Conservation (phyloP, 2,329 filamentous ascomycete species). For the Phialemoniopsis sp. region DNA sequence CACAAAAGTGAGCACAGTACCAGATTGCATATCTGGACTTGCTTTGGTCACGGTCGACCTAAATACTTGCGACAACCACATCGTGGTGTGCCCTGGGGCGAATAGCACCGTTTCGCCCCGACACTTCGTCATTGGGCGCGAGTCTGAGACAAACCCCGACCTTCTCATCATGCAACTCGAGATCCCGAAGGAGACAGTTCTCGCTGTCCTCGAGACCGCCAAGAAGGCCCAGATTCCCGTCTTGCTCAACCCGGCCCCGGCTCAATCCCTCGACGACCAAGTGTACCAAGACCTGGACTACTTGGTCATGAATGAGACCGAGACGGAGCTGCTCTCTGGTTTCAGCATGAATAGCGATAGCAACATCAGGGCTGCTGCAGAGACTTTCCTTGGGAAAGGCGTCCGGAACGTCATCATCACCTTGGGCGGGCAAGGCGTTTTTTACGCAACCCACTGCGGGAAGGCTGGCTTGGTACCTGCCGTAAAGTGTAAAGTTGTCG, state of each 20-base stretch:
- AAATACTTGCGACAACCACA: slow-evolving; percentile 51
- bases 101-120: slow-evolving; percentile 36
- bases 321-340: slow-evolving; percentile 60
- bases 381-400: slow-evolving; percentile 56
- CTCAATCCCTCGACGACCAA: slow-evolving; percentile 62
- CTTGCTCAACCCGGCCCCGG: slow-evolving; percentile 69
- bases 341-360: slow-evolving; percentile 27
- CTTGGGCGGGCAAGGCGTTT: slow-evolving; percentile 75
- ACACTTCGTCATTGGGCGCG: slow-evolving; percentile 17
- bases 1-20: slow-evolving; percentile 29
- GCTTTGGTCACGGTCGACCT: slow-evolving; percentile 56
- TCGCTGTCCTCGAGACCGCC: slow-evolving; percentile 41
- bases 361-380: slow-evolving; percentile 30
- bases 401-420: slow-evolving; percentile 80
- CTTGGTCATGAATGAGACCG: slow-evolving; percentile 71
- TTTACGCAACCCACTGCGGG: slow-evolving; percentile 45
- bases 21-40: slow-evolving; percentile 44
- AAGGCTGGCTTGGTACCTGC: slow-evolving; percentile 46
- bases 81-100: slow-evolving; percentile 51
- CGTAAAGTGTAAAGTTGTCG: slow-evolving; percentile 71
- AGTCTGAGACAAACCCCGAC: slow-evolving; percentile 38
- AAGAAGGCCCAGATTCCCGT: slow-evolving; percentile 39
- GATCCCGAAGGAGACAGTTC: slow-evolving; percentile 47
- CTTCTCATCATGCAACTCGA: slow-evolving; percentile 59
- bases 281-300: slow-evolving; percentile 58